Conservation (phyloP, 805 yeast genomes). For the Saccharomycopsis amapae region DNA sequence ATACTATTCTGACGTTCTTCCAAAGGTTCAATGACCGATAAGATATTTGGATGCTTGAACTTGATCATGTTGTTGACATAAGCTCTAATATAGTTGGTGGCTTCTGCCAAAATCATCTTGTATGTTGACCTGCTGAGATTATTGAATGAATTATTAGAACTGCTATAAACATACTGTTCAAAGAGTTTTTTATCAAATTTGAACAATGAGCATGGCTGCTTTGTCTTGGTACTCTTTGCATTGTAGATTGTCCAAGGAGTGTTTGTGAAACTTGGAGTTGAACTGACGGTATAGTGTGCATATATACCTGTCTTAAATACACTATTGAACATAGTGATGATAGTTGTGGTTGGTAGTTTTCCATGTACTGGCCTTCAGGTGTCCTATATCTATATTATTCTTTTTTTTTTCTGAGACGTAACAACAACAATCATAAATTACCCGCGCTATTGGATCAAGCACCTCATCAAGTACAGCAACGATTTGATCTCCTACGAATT, state of each 20-base stretch:
- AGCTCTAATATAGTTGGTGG: slow-evolving; percentile 56
- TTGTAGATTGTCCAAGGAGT: slow-evolving; percentile 19
- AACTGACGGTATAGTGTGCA: slow-evolving; percentile 20
- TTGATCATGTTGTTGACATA: slow-evolving; percentile 71
- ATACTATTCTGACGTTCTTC: slow-evolving; percentile 79
- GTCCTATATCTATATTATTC: too few species aligned
- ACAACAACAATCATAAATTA: too few species aligned
- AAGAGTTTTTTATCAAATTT: slow-evolving; percentile 21
- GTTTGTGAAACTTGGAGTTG: slow-evolving; percentile 18
- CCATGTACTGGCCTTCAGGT: too few species aligned
- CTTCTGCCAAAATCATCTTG: slow-evolving; percentile 35
- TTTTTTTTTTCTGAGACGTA: too few species aligned
- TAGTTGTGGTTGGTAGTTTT: too few species aligned
- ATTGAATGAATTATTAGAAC: slow-evolving; percentile 12
- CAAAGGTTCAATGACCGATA: slow-evolving; percentile 78
- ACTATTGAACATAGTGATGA: slow-evolving; percentile 17
- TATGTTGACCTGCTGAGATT: slow-evolving; percentile 15
- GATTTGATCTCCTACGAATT: too few species aligned
- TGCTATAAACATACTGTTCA: slow-evolving; percentile 17
- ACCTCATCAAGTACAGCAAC: too few species aligned
- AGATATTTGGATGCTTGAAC: slow-evolving; percentile 81
- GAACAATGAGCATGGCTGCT: slow-evolving; percentile 18
- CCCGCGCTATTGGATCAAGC: too few species aligned
- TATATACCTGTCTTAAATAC: slow-evolving; percentile 22
- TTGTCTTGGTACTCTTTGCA: slow-evolving; percentile 21